Evolutionary conservation across 2,329 filamentous ascomycete genomes (phyloP), one percentile per base, ranked within the genome.

Genomic region (Bretziella fagacearum): DNA sequence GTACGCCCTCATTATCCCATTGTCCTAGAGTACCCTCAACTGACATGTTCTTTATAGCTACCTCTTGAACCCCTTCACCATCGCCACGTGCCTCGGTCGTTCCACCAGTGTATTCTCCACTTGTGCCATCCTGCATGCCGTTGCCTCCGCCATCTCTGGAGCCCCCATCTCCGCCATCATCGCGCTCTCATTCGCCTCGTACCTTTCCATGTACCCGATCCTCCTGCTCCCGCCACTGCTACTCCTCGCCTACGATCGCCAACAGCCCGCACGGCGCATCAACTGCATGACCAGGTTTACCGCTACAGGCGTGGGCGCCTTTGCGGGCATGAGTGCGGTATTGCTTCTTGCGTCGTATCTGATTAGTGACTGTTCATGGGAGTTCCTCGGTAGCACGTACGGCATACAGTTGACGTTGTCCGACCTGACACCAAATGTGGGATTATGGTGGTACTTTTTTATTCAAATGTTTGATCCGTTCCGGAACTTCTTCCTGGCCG

Each of bases 371-470:
- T 70, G 76, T 52, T 93, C 86, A 2, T 93, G 84, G 83, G 79
- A 87, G 52, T 98, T 96, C 57, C 63, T 96, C 17, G 64, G 72
- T 6, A 85, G 86, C 17, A 95, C 91, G 1, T 98, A 98, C 62
- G 86, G 89, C 55, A 84, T 93, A 40, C 87, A 94, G 56, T 71
- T 98, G 30, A 77, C 91, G 1, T 73, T 98, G 2, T 84, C 86
- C 6, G 91, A 98, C 59, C 70, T 98, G 33, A 93, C 89, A 0
- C 91, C 91, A 10, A 98, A 96, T 54, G 82, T 93, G 25, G 91
- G 91, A 1, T 70, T 98, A 1, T 98, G 91, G 91, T 98, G 91
- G 91, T 98, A 98, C 64, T 98, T 98, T 65, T 96, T 98, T 60
- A 93, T 93, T 55, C 89, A 98, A 60, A 98, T 98, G 78, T 98